Evolutionary conservation across 1,139 yeast genomes (phyloP), one percentile per base, ranked within the genome.

Genomic region (Hansenula sp.): DNA sequence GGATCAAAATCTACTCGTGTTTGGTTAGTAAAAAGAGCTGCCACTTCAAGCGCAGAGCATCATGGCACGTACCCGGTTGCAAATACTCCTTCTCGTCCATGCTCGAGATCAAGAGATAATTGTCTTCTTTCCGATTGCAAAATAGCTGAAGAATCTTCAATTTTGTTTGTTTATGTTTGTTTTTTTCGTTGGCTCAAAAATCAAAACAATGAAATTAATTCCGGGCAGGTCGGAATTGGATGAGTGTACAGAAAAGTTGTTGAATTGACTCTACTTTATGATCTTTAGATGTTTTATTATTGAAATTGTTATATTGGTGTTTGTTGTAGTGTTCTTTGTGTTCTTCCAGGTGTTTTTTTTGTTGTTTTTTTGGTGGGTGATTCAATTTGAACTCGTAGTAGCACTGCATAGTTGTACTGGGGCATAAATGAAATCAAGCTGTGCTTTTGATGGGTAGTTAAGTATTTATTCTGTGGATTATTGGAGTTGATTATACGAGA

Each of bases 1-100:
- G 89, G 81, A 58, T 86, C 81, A 59, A 84, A 86, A 12, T 73
- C 89, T 74, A 41, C 8, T 15, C 33, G 34, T 7, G n/a, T 17
- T 5, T 9, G 35, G 44, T 36, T 38, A 37, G 42, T 37, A n/a
- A n/a, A n/a, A n/a, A n/a, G n/a, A n/a, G n/a, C n/a, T n/a, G n/a
- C n/a, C n/a, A n/a, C n/a, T n/a, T n/a, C n/a, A n/a, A 35, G 10
- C 9, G 1, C 11, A 19, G 25, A 27, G 5, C 13, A 3, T 29
- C 12, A 33, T 4, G 11, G 19, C 2, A 38, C 60, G 13, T 44
- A 57, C 60, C 58, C 12, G 58, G 57, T 38, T 52, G 54, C n/a
- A 55, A 45, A 35, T 55, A 55, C 38, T 54, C 55, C 18, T 40
- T 42, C 13, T 43, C 43, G 7, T 54, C 57, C 59, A 56, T 55